Conservation (phyloP, 2,329 filamentous ascomycete genomes). For the Xylaria sp. region DNA sequence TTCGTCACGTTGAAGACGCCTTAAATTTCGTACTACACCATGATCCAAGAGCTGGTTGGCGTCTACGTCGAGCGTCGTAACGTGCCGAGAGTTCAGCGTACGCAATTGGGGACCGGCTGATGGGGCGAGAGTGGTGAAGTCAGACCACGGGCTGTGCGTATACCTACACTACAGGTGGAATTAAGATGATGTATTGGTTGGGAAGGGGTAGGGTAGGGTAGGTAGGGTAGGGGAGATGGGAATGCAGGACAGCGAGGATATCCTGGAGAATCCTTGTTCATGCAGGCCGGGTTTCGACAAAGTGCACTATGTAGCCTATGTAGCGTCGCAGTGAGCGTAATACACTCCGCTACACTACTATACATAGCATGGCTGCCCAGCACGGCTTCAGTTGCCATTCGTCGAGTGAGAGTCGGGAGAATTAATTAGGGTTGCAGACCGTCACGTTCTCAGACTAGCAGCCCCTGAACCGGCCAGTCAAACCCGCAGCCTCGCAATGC, state of each 20-base stretch:
- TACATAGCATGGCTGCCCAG: conserved; percentile 15
- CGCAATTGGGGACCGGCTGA: conserved; percentile 3
- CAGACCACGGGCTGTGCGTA: conserved; percentile 26
- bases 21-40: conserved; percentile 6
- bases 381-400: conserved; percentile 19
- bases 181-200: conserved; percentile 15
- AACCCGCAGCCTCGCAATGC: conserved; percentile 32
- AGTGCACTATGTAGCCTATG: conserved; percentile 2
- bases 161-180: conserved; percentile 3
- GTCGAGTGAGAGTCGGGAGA: conserved; percentile 28
- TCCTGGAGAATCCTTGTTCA: conserved; percentile 38
- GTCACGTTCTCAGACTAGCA: conserved; percentile 16
- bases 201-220: conserved; percentile 16
- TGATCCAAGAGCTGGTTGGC: no score
- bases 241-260: conserved; percentile 28
- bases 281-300: conserved; percentile 28
- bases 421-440: conserved; percentile 15
- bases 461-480: conserved; percentile 34
- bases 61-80: neutral
- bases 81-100: neutral
- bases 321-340: conserved; percentile 4
- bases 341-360: neutral
- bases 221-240: conserved; percentile 1
- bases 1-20: neutral
- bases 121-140: conserved; percentile 18